These are phyloP conservation scores for Penicillium turbatum DNA, from an alignment of 495 filamentous ascomycete species.

Conservation along the genomic window DNA sequence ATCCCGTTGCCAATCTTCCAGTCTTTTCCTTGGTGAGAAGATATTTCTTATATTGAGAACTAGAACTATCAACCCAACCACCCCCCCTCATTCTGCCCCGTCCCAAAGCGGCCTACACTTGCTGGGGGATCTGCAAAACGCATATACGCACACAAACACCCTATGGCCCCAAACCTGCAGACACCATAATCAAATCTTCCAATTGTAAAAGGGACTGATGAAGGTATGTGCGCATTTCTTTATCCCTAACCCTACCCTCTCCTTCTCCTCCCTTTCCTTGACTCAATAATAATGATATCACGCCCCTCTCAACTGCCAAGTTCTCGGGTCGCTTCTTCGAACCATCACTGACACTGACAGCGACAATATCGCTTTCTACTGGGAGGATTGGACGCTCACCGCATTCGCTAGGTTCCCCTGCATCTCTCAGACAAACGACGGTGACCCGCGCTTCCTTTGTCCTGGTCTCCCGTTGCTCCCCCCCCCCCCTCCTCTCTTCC, in stretches of 20 bases:
- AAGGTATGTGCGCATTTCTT: conserved; percentile 25
- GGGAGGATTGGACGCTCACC: conserved; percentile 18
- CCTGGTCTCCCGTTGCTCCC: conserved; percentile 21
- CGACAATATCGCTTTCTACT: conserved; percentile 15
- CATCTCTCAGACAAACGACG: conserved; percentile 27
- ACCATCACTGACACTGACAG: conserved; percentile 16
- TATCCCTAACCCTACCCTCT: conserved; percentile 1
- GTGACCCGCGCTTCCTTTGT: conserved; percentile 28
- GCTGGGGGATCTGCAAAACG: conserved; percentile 22
- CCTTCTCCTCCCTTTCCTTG: conserved; percentile 8
- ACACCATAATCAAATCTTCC: conserved; percentile 6
- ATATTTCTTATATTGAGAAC: too few species aligned
- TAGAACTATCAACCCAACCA: not conserved
- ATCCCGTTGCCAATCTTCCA: not conserved
- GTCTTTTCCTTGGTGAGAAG: not conserved
- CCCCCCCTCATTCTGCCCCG: conserved; percentile 1
- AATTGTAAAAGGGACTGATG: conserved; percentile 31
- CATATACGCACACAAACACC: conserved; percentile 23
- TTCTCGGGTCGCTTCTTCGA: conserved; percentile 7
- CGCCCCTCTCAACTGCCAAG: conserved; percentile 9
- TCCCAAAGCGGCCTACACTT: conserved; percentile 5
- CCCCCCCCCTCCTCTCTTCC: conserved; percentile 14
- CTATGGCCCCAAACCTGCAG: conserved; percentile 3
- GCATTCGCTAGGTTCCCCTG: conserved; percentile 19
- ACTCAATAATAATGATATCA: conserved; percentile 26